phyloP scores from a whole-genome alignment of 2,329 filamentous ascomycete genomes.

The Aplosporella prunicola region DNA sequence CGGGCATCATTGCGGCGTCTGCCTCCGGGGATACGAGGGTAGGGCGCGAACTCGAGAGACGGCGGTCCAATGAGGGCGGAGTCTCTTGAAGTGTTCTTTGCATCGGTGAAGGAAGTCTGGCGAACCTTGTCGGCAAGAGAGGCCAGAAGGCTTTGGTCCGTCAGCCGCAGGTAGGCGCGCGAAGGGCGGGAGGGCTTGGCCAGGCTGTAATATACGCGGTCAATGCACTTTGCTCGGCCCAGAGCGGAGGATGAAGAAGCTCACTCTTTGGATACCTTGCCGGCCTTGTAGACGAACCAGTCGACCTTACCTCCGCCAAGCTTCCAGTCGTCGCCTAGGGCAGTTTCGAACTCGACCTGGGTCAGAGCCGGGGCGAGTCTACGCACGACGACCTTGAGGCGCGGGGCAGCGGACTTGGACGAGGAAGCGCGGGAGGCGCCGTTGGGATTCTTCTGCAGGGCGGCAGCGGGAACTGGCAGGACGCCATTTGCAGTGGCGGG shows the following conservation, averaged over 20 bases:
- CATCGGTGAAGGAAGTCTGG: constrained; percentile 65
- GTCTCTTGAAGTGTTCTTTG: constrained; percentile 64
- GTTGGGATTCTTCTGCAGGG: constrained; percentile 28
- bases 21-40: constrained; percentile 68
- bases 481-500: constrained; percentile 27
- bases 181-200: constrained; percentile 76
- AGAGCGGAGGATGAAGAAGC: constrained; percentile 21
- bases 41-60: constrained; percentile 69
- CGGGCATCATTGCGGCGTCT: constrained; percentile 71
- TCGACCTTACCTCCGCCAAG: constrained; percentile 72
- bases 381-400: constrained; percentile 76
- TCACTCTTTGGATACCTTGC: constrained; percentile 79
- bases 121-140: constrained; percentile 63
- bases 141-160: constrained; percentile 58
- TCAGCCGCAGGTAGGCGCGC: constrained; percentile 73
- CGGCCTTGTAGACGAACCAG: constrained; percentile 64
- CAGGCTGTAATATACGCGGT: constrained; percentile 41
- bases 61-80: constrained; percentile 69
- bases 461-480: constrained; percentile 23
- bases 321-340: constrained; percentile 74
- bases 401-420: constrained; percentile 44
- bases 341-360: constrained; percentile 61
- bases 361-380: constrained; percentile 80
- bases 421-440: constrained; percentile 20
- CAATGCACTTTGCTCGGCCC: neutral